Evolutionary conservation across 257 asterid species (phyloP), one percentile per base, ranked within the genome.

Genomic region (Haberlea rhodopensis): DNA sequence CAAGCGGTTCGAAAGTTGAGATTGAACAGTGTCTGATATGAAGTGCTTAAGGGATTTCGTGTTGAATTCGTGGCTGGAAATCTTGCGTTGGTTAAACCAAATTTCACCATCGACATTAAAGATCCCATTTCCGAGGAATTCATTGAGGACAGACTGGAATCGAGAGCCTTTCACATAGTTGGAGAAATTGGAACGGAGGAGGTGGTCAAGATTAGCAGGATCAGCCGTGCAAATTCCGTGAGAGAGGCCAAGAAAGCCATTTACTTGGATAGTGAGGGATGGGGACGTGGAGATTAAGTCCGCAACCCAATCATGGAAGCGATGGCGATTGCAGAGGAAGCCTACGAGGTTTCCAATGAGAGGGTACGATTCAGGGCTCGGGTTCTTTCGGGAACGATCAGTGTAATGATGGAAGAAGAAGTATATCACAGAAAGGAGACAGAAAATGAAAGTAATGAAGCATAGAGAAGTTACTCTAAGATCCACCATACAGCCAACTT

Each of bases 221-320:
- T 79, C 62, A 5, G 80, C 84, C 3, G 82, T 74, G 75, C 79
- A 73, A 27, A 77, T 61, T 63, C 68, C 74, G 57, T 70, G 69
- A 21, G 82, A 77, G 45, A 77, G 71, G 53, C 74, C 74, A 19
- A 73, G 82, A 53, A 72, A 68, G 46, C 73, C 78, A 46, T 77
- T 73, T 29, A 70, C 79, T 54, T 77, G 82, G 67, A 77, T 73
- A 8, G 82, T 77, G 28, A 73, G 82, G 1, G 75, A 57, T 11
- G 82, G 79, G 6, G 82, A 69, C 8, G 66, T 19, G 26, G 82
- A 60, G 5, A 77, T 67, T 66, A 77, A 59, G 2, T 77, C 82
- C 7, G 71, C 40, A 1, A 77, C 82, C 79, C 79, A 77, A 31
- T 77, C 82, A 45, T 77, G 82, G 69, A 77, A 77, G 31, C 82